Evolutionary conservation across 768 basidiomycete genomes (phyloP), one percentile per base, ranked within the genome.

Genomic region (Calocybe indica): DNA sequence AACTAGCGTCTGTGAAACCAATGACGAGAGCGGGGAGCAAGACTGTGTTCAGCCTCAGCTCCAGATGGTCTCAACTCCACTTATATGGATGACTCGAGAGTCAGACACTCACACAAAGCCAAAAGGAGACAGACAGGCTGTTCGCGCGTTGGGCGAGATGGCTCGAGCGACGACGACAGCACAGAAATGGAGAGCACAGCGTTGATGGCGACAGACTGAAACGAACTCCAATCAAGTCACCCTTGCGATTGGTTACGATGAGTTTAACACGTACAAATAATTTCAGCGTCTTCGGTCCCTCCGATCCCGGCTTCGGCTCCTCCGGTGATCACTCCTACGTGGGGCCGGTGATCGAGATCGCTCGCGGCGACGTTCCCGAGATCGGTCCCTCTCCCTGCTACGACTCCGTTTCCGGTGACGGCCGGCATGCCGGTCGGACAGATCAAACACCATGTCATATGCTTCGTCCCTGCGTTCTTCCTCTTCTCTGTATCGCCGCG

Each of bases 391-490:
- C 30, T 79, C 74, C 22, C 70, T 69, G 51, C 81, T 82, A 43
- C 76, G 65, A 51, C 78, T 80, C 28, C 75, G 73, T 54, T 75
- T 77, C 39, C 74, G 66, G 36, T 70, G 70, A 40, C 72, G 73
- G 15, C 63, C 66, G 39, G 67, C 64, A 15, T 60, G 64, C 14
- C 60, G 56, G 10, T 62, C 63, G 31, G 74, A 70, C n/a, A 84
- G 73, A 51, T 94, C 91, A 62, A 94, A 93, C 15, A 93, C 87
- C 85, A 93, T 83, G 14, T 79, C 81, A 59, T 92, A 91, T 12
- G 67, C 71, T 34, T 64, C 62, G 10, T 65, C 60, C 13, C 62
- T 55, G 15, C 37, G 7, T 14, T 60, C 59, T 7, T 64, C 63
- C 31, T 73, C 71, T 30, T 72, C 72, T 45, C 91, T 65, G 56